phyloP scores from a whole-genome alignment of 768 basidiomycete genomes.

The Auricularia auricula-judae region DNA sequence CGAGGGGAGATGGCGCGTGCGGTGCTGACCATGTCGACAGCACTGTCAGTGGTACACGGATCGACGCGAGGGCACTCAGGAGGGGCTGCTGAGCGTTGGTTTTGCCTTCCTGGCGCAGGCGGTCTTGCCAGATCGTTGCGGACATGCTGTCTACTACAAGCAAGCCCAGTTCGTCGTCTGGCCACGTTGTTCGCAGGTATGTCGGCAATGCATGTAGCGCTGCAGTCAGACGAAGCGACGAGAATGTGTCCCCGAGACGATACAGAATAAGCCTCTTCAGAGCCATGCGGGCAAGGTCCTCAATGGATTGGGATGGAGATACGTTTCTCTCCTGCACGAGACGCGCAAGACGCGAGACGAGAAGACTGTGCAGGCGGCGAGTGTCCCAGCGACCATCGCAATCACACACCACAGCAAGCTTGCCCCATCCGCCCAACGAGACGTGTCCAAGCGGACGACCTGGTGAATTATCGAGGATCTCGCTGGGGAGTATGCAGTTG shows the following conservation, averaged over 20 bases:
- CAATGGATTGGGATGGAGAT: background rate
- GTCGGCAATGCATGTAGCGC: background rate
- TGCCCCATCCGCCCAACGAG: constrained; percentile 48
- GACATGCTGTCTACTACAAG: background rate
- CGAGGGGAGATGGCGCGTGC: background rate
- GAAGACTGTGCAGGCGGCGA: constrained; percentile 28
- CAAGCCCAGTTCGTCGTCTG: background rate
- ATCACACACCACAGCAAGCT: constrained; percentile 59
- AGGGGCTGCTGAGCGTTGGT: background rate
- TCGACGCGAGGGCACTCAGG: background rate
- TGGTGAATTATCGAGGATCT: constrained; percentile 1
- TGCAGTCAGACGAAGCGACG: background rate
- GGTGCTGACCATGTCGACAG: background rate
- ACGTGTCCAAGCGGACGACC: constrained; percentile 13
- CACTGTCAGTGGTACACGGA: background rate
- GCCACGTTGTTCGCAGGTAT: background rate
- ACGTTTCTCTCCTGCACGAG: background rate
- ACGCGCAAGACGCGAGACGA: background rate
- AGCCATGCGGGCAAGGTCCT: background rate
- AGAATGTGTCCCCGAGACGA: background rate
- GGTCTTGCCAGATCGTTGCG: background rate
- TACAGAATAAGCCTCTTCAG: background rate
- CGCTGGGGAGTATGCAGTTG: constrained; percentile 43
- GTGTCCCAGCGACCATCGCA: constrained; percentile 57
- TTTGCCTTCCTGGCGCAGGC: background rate